Conservation (phyloP, 2,329 filamentous ascomycete genomes). For the Aspergillus bombycis region DNA sequence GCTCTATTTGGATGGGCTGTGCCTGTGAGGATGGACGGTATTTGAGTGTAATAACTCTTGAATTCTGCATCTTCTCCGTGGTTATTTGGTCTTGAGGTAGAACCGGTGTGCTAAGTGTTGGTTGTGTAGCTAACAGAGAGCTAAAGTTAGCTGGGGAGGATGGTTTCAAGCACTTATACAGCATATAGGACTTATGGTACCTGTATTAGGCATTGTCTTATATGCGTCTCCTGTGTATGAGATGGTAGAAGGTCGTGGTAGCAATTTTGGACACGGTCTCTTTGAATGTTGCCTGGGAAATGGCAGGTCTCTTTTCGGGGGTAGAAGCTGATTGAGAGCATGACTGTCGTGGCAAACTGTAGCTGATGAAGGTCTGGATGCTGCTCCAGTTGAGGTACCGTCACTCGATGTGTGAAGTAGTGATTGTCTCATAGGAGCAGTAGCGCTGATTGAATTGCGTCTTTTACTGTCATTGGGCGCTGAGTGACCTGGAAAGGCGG, state of each 20-base stretch:
- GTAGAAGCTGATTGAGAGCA: conserved; percentile 40
- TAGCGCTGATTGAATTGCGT: conserved; percentile 6
- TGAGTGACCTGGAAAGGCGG: background rate
- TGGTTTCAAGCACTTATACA: background rate
- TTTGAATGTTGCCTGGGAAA: conserved; percentile 37
- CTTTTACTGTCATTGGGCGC: background rate
- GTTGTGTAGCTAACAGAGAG: background rate
- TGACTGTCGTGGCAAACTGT: conserved; percentile 31
- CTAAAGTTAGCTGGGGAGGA: background rate
- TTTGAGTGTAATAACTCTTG: background rate
- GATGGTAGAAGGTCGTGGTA: conserved; percentile 1
- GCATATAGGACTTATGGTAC: background rate
- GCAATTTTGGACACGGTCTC: conserved; percentile 12
- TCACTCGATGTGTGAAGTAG: conserved; percentile 3
- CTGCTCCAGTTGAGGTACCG: background rate
- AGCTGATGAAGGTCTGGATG: conserved; percentile 29
- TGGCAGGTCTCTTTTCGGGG: conserved; percentile 47
- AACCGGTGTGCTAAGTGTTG: background rate
- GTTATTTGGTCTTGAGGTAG: background rate
- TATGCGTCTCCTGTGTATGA: background rate
- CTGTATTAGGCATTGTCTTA: background rate
- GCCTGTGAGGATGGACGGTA: background rate
- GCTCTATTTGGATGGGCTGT: background rate
- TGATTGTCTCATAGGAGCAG: background rate
- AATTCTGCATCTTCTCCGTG: background rate